Percentiles rank a stretch among this genome's conserved stretches.
Conservation (phyloP, 176 grass and related monocot genomes). For the Avena atlantica region DNA sequence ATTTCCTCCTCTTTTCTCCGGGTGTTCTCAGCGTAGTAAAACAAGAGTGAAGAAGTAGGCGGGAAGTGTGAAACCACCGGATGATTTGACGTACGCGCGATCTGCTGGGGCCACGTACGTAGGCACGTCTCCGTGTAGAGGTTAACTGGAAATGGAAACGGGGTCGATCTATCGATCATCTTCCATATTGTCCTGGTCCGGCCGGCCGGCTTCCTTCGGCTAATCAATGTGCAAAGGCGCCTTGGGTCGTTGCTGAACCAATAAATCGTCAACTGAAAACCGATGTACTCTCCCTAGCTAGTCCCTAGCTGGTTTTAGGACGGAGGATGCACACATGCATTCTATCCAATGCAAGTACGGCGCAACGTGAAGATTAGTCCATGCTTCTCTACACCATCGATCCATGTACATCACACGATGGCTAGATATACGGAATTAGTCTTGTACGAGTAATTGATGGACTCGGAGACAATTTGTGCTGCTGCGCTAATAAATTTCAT, state of each 20-base stretch:
- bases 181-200: neutral
- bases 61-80: neutral
- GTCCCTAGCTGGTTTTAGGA: neutral
- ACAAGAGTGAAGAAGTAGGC: neutral
- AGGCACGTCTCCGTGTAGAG: neutral
- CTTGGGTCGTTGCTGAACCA: neutral
- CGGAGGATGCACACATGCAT: neutral
- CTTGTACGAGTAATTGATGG: neutral
- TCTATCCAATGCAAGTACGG: neutral
- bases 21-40: neutral
- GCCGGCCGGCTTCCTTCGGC: neutral
- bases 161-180: neutral
- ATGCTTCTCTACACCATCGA: neutral
- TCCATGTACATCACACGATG: neutral
- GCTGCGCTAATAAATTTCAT: neutral
- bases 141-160: neutral
- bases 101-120: neutral
- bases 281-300: neutral
- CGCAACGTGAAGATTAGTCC: neutral
- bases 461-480: neutral
- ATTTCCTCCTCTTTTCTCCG: neutral
- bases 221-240: conserved; percentile 19
- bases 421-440: neutral
- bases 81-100: conserved; percentile 1
- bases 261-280: neutral